Percentiles rank a stretch among this genome's conserved stretches.
phyloP scores from a whole-genome alignment of 139 green algal genomes.

The Diplosphaera chodatii region DNA sequence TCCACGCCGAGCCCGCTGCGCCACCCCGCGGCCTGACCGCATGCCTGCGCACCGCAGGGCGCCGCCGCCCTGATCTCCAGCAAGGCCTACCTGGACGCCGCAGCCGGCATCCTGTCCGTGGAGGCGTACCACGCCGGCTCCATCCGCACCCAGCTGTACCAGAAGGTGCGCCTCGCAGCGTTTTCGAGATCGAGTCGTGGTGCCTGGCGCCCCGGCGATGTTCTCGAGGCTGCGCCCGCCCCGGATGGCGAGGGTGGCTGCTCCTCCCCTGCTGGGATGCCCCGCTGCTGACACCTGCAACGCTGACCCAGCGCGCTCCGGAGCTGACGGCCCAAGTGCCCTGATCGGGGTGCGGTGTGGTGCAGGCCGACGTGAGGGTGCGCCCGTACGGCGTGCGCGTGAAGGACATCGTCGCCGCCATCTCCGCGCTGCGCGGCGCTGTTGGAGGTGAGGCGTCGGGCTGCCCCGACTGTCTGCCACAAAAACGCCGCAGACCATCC shows the following conservation, averaged over 20 bases:
- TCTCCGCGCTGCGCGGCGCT: slow-evolving; percentile 28
- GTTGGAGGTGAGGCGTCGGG: no score
- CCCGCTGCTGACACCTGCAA: no score
- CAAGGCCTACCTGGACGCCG: slow-evolving; percentile 19
- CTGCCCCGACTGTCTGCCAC: no score
- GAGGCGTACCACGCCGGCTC: slow-evolving; percentile 47
- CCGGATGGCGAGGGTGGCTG: background rate
- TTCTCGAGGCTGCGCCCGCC: background rate
- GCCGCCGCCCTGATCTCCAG: slow-evolving; percentile 10
- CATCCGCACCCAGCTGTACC: slow-evolving; percentile 23
- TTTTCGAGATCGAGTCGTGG: no score
- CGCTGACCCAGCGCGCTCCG: no score
- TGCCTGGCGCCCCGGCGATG: background rate
- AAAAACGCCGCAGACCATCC: no score
- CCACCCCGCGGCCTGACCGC: no score
- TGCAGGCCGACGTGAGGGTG: background rate
- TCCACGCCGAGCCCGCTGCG: background rate
- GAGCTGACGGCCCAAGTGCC: no score
- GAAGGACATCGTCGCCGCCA: slow-evolving; percentile 19
- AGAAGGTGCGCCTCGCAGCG: background rate
- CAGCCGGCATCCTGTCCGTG: slow-evolving; percentile 35
- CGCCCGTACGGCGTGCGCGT: background rate
- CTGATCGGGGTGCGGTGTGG: background rate
- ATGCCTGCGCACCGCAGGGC: no score
- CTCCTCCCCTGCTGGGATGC: no score